These are phyloP conservation scores for Dendrocalamus latiflorus DNA, from an alignment of 202 grass and related monocot genomes.

Conservation along the genomic window DNA sequence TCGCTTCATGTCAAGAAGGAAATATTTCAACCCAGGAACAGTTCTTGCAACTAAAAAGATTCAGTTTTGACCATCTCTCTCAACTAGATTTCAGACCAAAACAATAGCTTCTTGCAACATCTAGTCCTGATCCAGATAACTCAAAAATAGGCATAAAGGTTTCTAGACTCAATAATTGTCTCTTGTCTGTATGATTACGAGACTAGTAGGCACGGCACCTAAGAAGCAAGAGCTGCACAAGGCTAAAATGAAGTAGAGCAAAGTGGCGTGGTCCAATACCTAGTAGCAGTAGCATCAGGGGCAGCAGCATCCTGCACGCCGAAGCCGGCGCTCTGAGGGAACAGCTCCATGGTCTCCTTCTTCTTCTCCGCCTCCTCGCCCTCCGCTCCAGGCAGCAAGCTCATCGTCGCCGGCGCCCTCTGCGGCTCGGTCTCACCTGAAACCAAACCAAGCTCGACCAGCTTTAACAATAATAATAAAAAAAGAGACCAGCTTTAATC, in stretches of 20 bases:
- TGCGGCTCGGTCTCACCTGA: slow-evolving; percentile 42
- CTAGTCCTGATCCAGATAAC: neutral
- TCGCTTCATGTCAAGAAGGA: neutral
- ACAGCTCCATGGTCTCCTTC: slow-evolving; percentile 71
- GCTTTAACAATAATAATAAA: no score
- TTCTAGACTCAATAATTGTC: neutral
- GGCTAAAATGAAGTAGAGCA: neutral
- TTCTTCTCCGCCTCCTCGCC: slow-evolving; percentile 30
- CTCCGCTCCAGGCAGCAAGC: slow-evolving; percentile 32
- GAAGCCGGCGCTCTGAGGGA: slow-evolving; percentile 68
- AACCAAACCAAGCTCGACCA: slow-evolving; percentile 1
- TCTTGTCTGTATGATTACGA: neutral
- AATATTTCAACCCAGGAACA: neutral
- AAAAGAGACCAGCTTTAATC: neutral
- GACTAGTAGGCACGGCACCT: neutral
- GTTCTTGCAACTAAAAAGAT: neutral
- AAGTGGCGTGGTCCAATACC: slow-evolving; percentile 13
- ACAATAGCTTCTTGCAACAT: neutral
- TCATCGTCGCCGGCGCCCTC: slow-evolving; percentile 37
- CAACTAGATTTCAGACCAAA: slow-evolving; percentile 8
- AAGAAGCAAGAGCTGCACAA: neutral
- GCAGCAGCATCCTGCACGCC: slow-evolving; percentile 24
- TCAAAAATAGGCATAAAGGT: neutral
- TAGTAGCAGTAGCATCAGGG: neutral
- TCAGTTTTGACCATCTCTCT: neutral